Conservation (phyloP, 2,329 filamentous ascomycete species). For the Cercospora nicotianae region DNA sequence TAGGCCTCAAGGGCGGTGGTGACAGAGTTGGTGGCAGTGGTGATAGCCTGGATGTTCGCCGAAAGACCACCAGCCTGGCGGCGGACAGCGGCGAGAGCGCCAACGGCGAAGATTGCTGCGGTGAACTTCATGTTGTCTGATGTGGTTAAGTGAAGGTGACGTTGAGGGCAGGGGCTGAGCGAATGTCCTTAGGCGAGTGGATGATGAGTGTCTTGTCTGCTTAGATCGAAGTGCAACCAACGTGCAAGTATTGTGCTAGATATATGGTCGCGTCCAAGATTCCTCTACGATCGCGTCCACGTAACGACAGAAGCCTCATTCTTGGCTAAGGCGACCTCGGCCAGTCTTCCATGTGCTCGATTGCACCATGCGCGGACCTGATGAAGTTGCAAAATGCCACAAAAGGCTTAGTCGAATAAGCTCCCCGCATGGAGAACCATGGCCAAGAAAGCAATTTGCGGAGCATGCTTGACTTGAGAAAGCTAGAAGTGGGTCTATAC, state of each 20-base stretch:
- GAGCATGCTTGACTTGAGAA: slow-evolving; percentile 7
- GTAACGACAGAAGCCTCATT: background rate
- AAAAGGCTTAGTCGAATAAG: slow-evolving; percentile 6
- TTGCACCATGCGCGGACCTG: background rate
- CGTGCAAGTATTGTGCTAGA: background rate
- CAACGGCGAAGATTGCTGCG: slow-evolving; percentile 16
- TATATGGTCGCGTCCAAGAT: slow-evolving; percentile 3
- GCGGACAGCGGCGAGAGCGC: slow-evolving; percentile 16
- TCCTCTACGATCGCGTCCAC: background rate
- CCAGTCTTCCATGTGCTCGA: background rate
- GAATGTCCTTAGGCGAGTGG: slow-evolving; percentile 5
- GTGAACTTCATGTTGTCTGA: slow-evolving; percentile 16
- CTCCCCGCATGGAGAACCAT: slow-evolving; percentile 12
- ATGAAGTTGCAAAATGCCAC: slow-evolving; percentile 4
- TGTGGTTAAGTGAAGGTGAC: slow-evolving; percentile 4
- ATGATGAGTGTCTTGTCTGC: slow-evolving; percentile 5
- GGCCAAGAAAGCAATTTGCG: slow-evolving; percentile 3
- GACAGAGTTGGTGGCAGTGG: slow-evolving; percentile 4
- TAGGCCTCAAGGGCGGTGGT: slow-evolving; percentile 15
- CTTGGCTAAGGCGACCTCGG: slow-evolving; percentile 4
- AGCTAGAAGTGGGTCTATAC: slow-evolving; percentile 13
- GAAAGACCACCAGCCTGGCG: slow-evolving; percentile 14
- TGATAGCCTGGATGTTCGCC: slow-evolving; percentile 8
- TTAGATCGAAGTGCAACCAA: background rate
- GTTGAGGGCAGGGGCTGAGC: background rate